A percentile compares a stretch with the other conserved stretches of the same genome.
phyloP scores from a whole-genome alignment of 2,329 filamentous ascomycete species.

The Mycosphaerelloides madeirae region DNA sequence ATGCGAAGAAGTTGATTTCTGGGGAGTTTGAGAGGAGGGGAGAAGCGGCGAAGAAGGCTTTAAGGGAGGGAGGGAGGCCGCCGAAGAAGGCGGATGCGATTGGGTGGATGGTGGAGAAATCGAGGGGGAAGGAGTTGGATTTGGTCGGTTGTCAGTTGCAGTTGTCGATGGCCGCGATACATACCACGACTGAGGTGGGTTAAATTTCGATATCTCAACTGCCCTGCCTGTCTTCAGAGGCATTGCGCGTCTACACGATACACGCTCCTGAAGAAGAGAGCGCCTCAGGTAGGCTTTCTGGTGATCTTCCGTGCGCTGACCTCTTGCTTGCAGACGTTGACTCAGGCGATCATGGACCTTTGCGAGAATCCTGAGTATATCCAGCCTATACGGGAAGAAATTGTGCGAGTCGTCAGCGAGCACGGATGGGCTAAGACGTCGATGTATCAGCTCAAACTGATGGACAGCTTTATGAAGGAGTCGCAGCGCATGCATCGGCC shows the following conservation, averaged over 20 bases:
- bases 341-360: constrained; percentile 16
- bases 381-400: constrained; percentile 21
- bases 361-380: constrained; percentile 23
- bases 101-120: constrained; percentile 2
- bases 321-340: too few species aligned
- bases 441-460: constrained; percentile 25
- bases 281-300: too few species aligned
- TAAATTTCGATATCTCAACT: constrained; percentile 16
- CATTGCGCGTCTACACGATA: too few species aligned
- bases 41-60: background rate
- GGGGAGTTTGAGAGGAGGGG: background rate
- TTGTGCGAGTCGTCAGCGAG: constrained; percentile 16
- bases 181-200: constrained; percentile 19
- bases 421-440: constrained; percentile 26
- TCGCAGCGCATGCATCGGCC: background rate
- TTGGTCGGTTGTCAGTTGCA: constrained; percentile 4
- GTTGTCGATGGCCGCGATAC: constrained; percentile 15
- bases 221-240: too few species aligned
- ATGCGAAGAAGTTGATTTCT: background rate
- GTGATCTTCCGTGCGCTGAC: too few species aligned
- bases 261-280: too few species aligned
- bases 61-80: background rate
- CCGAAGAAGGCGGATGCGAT: background rate
- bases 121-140: constrained; percentile 7
- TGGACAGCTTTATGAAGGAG: constrained; percentile 7